Conservation (phyloP, 1,284 basidiomycete genomes). For the Neonothopanus nambi region DNA sequence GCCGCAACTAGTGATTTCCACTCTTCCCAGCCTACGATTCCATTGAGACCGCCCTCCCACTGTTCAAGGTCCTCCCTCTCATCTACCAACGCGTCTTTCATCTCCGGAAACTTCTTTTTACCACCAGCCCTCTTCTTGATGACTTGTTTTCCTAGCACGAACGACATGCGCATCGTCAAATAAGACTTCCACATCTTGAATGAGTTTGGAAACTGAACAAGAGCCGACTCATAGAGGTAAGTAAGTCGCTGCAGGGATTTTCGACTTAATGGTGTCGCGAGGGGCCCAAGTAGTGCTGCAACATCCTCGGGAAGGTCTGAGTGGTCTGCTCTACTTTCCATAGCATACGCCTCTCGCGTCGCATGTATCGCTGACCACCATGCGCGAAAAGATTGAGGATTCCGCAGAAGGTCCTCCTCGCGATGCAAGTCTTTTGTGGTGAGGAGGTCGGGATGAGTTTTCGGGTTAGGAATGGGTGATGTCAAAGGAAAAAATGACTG, state of each 20-base stretch:
- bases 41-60: conserved; percentile 89
- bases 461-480: conserved; percentile 80
- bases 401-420: conserved; percentile 95
- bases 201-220: conserved; percentile 84
- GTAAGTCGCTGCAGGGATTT: conserved; percentile 81
- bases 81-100: conserved; percentile 86
- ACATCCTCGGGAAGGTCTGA: conserved; percentile 48
- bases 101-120: conserved; percentile 85
- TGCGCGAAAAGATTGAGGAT: conserved; percentile 86
- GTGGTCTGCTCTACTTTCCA: conserved; percentile 58
- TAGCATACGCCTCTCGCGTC: conserved; percentile 65
- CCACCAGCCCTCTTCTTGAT: conserved; percentile 79
- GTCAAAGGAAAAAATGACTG: conserved; percentile 78
- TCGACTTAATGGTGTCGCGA: conserved; percentile 73
- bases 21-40: conserved; percentile 89
- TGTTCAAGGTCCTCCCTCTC: conserved; percentile 75
- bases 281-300: conserved; percentile 63
- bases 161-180: conserved; percentile 80
- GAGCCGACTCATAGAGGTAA: conserved; percentile 91
- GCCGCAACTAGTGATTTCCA: conserved; percentile 89
- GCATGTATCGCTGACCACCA: conserved; percentile 90
- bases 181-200: conserved; percentile 98
- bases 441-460: conserved; percentile 77
- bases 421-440: conserved; percentile 78
- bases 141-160: conserved; percentile 78